phyloP scores from a whole-genome alignment of 2,329 filamentous ascomycete genomes.

The Aschersonia sp. region DNA sequence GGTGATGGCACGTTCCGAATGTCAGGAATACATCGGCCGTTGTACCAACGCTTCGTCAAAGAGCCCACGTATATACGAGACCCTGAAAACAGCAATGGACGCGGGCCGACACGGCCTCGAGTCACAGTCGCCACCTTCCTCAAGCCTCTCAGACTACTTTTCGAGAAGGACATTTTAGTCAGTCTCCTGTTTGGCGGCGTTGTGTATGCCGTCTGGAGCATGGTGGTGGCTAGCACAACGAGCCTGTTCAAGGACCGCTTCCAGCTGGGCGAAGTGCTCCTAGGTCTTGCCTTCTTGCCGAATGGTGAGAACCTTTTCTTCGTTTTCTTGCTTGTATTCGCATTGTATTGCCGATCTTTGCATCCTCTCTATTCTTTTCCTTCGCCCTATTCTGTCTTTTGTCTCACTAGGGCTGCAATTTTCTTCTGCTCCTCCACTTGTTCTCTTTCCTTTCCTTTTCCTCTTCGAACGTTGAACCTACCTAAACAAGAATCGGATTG shows the following conservation, averaged over 20 bases:
- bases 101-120: conserved; percentile 4
- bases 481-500: neutral
- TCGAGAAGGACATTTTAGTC: conserved; percentile 27
- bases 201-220: conserved; percentile 26
- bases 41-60: conserved; percentile 4
- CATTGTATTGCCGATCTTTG: no score
- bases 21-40: conserved; percentile 12
- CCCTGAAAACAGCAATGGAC: neutral
- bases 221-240: conserved; percentile 26
- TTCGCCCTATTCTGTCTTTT: no score
- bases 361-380: no score
- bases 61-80: neutral
- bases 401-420: no score
- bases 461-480: neutral
- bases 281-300: conserved; percentile 13
- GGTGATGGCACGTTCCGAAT: conserved; percentile 12
- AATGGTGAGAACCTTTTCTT: conserved; percentile 6
- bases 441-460: neutral
- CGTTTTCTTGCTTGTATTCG: no score
- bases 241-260: conserved; percentile 16
- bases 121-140: conserved; percentile 16
- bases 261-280: conserved; percentile 8
- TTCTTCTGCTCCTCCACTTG: neutral
- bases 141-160: conserved; percentile 21
- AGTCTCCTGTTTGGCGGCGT: conserved; percentile 25